Evolutionary conservation across 2,329 filamentous ascomycete genomes (phyloP).

Genomic region (Exophiala phaeomuriformis): DNA sequence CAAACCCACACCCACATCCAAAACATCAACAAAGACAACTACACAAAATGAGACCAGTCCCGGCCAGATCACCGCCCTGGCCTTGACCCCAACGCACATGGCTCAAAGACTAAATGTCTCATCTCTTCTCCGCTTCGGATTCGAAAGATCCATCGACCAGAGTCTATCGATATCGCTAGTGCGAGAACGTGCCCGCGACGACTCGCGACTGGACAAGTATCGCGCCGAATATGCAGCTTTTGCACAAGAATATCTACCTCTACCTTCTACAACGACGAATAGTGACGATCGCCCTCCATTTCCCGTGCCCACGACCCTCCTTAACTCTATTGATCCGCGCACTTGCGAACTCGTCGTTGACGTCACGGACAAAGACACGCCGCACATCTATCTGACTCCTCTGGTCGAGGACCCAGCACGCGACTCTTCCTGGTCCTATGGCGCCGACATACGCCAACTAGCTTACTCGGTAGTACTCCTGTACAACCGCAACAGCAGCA

Average conservation of each 20-base stretch:
- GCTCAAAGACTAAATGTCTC: slow-evolving; percentile 32
- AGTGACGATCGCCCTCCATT: too few species aligned
- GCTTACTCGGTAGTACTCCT: slow-evolving; percentile 47
- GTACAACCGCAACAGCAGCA: not conserved
- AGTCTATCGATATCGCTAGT: slow-evolving; percentile 24
- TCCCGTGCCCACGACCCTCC: not conserved
- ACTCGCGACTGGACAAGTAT: slow-evolving; percentile 13
- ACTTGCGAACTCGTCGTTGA: slow-evolving; percentile 47
- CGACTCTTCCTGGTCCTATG: slow-evolving; percentile 52
- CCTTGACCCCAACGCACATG: slow-evolving; percentile 24
- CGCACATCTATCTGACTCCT: slow-evolving; percentile 57
- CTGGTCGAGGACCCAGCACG: slow-evolving; percentile 52
- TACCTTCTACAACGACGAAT: not conserved
- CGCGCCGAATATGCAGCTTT: slow-evolving; percentile 29
- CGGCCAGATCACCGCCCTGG: slow-evolving; percentile 7
- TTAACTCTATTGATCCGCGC: slow-evolving; percentile 41
- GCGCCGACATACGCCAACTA: slow-evolving; percentile 44
- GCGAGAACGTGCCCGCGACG: slow-evolving; percentile 30
- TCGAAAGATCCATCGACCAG: slow-evolving; percentile 33
- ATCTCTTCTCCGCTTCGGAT: slow-evolving; percentile 35
- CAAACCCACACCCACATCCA: slow-evolving; percentile 1
- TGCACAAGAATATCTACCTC: slow-evolving; percentile 32
- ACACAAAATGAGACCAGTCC: not conserved
- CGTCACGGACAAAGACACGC: slow-evolving; percentile 29
- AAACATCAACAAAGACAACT: not conserved